Evolutionary conservation across 1,139 yeast species (phyloP), one percentile per base, ranked within the genome.

Genomic region (Candida sanyaensis): DNA sequence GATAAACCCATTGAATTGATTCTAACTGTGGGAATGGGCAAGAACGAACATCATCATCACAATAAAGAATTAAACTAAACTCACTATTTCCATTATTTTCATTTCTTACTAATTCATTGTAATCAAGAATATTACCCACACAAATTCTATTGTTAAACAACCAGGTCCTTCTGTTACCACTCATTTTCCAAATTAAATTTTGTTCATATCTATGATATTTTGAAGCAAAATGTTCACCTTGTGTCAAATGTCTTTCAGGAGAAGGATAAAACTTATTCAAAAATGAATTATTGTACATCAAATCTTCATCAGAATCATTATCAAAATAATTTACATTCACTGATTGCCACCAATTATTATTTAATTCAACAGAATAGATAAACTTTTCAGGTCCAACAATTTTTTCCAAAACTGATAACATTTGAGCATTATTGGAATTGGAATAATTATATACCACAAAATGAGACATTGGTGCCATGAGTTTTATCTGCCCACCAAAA

Each of bases 101-200:
- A 17, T 17, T 17, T 17, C 21, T 17, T 6, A 53, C 46, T 33
- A 67, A 45, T 27, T 59, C 59, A 46, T 66, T 64, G 48, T 65
- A 70, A 49, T 71, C 75, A 42, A 63, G 58, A 11, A 67, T 55
- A 43, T 68, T 72, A 6, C 77, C 77, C 34, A 72, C 48, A 46
- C 70, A 69, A 30, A 71, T 53, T 36, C 63, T 58, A 6, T 61
- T 50, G 27, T 53, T 57, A 42, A 64, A 62, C 5, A 66, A 52
- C 65, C 69, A 62, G 49, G 62, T 65, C 64, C 63, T 60, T 30
- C 68, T 62, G 51, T 71, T 66, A 8, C 39, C 39, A 36, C 30
- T 36, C 45, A 66, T 58, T 50, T 61, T 65, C 74, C 75, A 69
- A 37, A 71, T 61, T 41, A 71, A 55, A 42, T 69, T 66, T 50